phyloP scores from a whole-genome alignment of 768 basidiomycete species.

The Pholiota molesta region DNA sequence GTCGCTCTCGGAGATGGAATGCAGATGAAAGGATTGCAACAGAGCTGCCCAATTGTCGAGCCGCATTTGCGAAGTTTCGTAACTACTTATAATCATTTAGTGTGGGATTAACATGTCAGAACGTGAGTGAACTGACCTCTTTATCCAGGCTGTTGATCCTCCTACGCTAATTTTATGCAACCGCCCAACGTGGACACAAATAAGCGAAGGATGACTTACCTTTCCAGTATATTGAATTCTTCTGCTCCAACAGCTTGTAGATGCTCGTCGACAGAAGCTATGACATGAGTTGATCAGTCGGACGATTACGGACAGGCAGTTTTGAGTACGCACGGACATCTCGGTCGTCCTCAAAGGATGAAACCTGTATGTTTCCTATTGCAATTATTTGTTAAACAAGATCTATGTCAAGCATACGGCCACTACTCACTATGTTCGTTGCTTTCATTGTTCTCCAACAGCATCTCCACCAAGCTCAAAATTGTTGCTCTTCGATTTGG shows the following conservation, averaged over 20 bases:
- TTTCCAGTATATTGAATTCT: constrained; percentile 63
- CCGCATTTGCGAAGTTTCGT: constrained; percentile 75
- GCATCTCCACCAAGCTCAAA: constrained; percentile 53
- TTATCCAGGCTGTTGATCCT: constrained; percentile 65
- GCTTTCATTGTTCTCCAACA: constrained; percentile 40
- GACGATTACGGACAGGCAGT: neutral
- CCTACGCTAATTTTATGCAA: constrained; percentile 35
- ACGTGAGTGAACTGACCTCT: constrained; percentile 43
- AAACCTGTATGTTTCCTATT: constrained; percentile 40
- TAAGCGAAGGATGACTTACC: constrained; percentile 36
- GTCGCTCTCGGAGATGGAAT: constrained; percentile 68
- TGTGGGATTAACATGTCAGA: neutral
- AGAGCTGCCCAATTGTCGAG: constrained; percentile 76
- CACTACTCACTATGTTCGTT: constrained; percentile 31
- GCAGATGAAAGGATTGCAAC: constrained; percentile 78
- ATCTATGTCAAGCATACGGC: neutral
- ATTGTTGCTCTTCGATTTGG: constrained; percentile 45
- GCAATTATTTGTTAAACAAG: neutral
- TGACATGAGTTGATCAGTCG: neutral
- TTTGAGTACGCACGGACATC: constrained; percentile 60
- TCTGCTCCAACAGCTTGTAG: constrained; percentile 70
- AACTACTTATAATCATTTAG: constrained; percentile 42
- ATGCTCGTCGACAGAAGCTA: constrained; percentile 71
- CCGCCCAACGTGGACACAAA: neutral
- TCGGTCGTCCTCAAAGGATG: constrained; percentile 63